phyloP scores from a whole-genome alignment of 2,329 filamentous ascomycete genomes.

The Cordyceps javanica region DNA sequence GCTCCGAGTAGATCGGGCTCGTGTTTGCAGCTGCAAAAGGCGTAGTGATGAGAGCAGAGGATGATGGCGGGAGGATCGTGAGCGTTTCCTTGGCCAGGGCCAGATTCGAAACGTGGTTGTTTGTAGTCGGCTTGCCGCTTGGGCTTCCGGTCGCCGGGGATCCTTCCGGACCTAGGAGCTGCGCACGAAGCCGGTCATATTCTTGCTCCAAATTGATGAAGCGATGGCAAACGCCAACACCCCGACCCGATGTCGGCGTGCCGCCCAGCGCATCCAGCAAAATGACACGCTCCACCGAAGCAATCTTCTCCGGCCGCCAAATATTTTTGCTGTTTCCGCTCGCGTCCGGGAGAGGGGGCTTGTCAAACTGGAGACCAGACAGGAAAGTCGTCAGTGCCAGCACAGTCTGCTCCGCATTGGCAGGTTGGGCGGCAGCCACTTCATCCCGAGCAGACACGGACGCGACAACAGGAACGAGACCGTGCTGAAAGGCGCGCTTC shows the following conservation, averaged over 20 bases:
- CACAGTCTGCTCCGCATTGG: slow-evolving; percentile 56
- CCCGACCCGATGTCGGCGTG: slow-evolving; percentile 56
- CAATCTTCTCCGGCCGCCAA: slow-evolving; percentile 35
- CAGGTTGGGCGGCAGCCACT: slow-evolving; percentile 30
- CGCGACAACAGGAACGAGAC: slow-evolving; percentile 33
- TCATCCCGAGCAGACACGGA: slow-evolving; percentile 38
- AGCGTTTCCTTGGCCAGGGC: slow-evolving; percentile 64
- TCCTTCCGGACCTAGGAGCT: slow-evolving; percentile 41
- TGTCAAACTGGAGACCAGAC: slow-evolving; percentile 53
- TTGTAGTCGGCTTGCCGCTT: slow-evolving; percentile 22
- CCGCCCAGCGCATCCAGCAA: slow-evolving; percentile 82
- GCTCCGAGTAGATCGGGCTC: slow-evolving; percentile 32
- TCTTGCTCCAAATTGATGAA: slow-evolving; percentile 96
- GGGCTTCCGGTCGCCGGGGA: slow-evolving; percentile 27
- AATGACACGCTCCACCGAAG: slow-evolving; percentile 77
- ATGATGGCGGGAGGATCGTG: slow-evolving; percentile 70
- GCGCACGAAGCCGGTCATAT: slow-evolving; percentile 60
- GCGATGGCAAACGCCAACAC: slow-evolving; percentile 30
- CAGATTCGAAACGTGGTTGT: slow-evolving; percentile 62
- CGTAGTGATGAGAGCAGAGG: slow-evolving; percentile 84
- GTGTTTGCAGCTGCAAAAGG: slow-evolving; percentile 67
- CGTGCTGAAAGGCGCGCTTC: slow-evolving; percentile 25
- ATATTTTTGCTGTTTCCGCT: background rate
- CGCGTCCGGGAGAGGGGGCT: background rate
- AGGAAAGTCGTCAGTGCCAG: slow-evolving; percentile 73